These are phyloP conservation scores for Penicillium sp. DNA, from an alignment of 2,329 filamentous ascomycete species.

Conservation along the genomic window DNA sequence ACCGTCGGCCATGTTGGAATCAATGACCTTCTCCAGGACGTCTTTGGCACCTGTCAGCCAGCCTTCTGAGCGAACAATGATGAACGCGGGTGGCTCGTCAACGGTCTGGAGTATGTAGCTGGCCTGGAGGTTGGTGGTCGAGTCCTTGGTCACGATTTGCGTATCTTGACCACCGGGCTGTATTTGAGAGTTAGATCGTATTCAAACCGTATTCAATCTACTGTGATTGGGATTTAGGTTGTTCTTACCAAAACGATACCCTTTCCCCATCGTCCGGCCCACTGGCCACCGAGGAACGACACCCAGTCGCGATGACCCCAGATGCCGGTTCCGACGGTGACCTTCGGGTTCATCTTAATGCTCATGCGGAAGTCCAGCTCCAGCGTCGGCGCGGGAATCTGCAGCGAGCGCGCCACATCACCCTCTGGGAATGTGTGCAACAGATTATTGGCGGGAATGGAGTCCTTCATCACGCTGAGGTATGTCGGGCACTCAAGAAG, in stretches of 20 bases:
- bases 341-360: conserved; percentile 54
- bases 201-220: too few species aligned
- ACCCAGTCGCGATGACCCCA: conserved; percentile 56
- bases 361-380: conserved; percentile 57
- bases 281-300: conserved; percentile 53
- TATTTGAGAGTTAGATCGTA: conserved; percentile 1
- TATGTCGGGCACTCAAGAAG: conserved; percentile 53
- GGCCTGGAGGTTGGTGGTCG: conserved; percentile 46
- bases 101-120: conserved; percentile 53
- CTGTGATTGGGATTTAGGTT: neutral
- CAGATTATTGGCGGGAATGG: conserved; percentile 53
- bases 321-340: conserved; percentile 48
- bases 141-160: conserved; percentile 51
- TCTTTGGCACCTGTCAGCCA: conserved; percentile 53
- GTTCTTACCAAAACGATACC: conserved; percentile 50
- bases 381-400: conserved; percentile 49
- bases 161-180: conserved; percentile 54
- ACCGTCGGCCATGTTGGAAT: conserved; percentile 46
- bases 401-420: conserved; percentile 50
- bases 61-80: conserved; percentile 49
- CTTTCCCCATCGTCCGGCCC: conserved; percentile 55
- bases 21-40: conserved; percentile 50
- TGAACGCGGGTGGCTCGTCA: conserved; percentile 53
- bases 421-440: conserved; percentile 53
- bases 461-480: conserved; percentile 55